Base-by-base conservation (phyloP, 805 yeast species). In the Cyberlindnera maclurae region DNA sequence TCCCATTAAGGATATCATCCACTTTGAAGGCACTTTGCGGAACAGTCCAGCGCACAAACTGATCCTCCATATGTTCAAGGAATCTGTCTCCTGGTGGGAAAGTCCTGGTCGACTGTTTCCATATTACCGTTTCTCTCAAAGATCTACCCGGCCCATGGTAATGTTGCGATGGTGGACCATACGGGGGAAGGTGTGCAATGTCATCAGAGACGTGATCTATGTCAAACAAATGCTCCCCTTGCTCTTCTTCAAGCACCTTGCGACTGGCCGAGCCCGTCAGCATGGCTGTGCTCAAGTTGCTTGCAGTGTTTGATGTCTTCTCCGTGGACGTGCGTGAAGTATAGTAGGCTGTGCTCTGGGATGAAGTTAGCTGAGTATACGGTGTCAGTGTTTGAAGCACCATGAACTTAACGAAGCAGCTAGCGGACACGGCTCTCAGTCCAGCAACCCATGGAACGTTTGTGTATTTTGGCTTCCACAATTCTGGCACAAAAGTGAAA, bases 21-120 rank as follows among this genome's bases (percentile, higher is more conserved):
- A 50, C 57, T 16, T 39, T 51, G 29, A 48, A 47, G 16, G 55
- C 50, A 12, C 59, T 47, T 26, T 40, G 49, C 3, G 63, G 52
- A 3, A 65, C 55, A 29, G 60, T 51, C 64, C 65, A 65, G 18
- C 68, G 51, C 1, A 60, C 49, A 28, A 65, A 41, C 33, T 59
- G 51, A 10, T 62, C 63, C 37, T 64, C 69, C 68, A 64, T 62
- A 29, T 46, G 42, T 10, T 54, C 57, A 22, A 52, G 42, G 6
- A 60, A 38, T 31, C 51, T 44, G 38, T 49, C 54, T 13, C 38
- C 36, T 4, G 49, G 34, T 1, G 65, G 65, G 24, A 52, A 46
- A 2, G 52, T 16, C 34, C 69, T 43, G 12, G 49, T 36, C 4
- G 56, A 53, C 42, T 61, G 64, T 24, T 60, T 40, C 9, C 49